Evolutionary conservation across 2,329 filamentous ascomycete species (phyloP), one percentile per base, ranked within the genome.

Genomic region (Colletotrichum sp.): DNA sequence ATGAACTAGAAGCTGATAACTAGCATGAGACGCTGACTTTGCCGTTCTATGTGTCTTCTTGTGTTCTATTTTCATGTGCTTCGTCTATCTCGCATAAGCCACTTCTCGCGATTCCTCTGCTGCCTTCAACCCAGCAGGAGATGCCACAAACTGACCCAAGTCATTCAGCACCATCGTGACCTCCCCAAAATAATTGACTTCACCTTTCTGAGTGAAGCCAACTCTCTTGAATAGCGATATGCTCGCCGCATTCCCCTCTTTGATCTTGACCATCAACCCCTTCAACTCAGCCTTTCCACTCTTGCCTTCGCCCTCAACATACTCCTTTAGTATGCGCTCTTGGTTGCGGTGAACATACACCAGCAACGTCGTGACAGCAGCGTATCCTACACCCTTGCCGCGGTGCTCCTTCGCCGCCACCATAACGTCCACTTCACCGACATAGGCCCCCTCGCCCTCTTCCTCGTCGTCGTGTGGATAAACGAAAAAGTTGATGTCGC

Each of bases 381-480:
- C 90, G 7, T 88, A 87, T 0, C 95, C 96, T 8, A 92, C 86
- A 0, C 95, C 95, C 9, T 87, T 86, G 0, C 93, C 87, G 29
- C 93, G 92, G 34, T 91, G 85, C 0, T 83, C 81, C 6, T 85
- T 85, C 3, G 87, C 86, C 0, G 95, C 95, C 77, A 98, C 93
- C 96, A 98, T 98, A 78, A 98, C 90, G 84, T 98, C 95, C 8
- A 98, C 85, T 82, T 98, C 96, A 29, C 94, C 96, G 5, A 93
- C 84, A 75, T 85, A 84, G 36, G 25, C 80, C 79, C 15, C 82
- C 81, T 82, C 81, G 0, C 83, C 85, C 2, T 87, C 87, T 0
- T 87, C 87, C 0, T 90, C 89, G 1, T 88, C 89, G 13, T 93
- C 90, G 64, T 88, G 88, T 0, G 89, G 83, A 44, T 91, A 92